These are phyloP conservation scores for Naegleria lovaniensis DNA, from an alignment of 208 protist species.

Conservation along the genomic window DNA sequence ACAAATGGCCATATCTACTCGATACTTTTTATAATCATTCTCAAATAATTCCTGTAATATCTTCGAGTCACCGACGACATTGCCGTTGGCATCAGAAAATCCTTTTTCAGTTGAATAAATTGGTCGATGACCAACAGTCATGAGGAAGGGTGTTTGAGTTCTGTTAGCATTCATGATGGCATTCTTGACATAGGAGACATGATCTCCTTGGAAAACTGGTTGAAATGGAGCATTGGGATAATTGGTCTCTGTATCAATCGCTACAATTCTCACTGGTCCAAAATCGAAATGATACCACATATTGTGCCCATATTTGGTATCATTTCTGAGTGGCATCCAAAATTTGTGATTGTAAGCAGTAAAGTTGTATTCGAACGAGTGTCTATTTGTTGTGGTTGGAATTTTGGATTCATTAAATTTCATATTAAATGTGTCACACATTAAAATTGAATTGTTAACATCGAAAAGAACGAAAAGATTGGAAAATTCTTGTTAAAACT, in stretches of 20 bases:
- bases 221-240: constrained; percentile 33
- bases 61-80: neutral
- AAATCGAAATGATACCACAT: constrained; percentile 43
- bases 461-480: too few relatives aligned
- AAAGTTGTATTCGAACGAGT: neutral
- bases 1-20: constrained; percentile 30
- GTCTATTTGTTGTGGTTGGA: neutral
- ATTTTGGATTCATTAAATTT: too few relatives aligned
- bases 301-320: neutral
- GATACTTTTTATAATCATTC: constrained; percentile 4
- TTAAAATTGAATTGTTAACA: too few relatives aligned
- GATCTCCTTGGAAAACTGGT: neutral
- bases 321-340: constrained; percentile 1
- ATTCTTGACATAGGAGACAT: constrained; percentile 37
- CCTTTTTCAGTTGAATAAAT: constrained; percentile 42
- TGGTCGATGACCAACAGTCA: constrained; percentile 49
- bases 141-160: constrained; percentile 47
- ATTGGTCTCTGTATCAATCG: constrained; percentile 44
- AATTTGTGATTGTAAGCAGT: neutral
- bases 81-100: constrained; percentile 5
- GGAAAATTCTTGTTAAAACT: too few relatives aligned
- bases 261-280: constrained; percentile 49
- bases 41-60: constrained; percentile 28
- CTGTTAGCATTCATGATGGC: constrained; percentile 46
- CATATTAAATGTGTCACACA: too few relatives aligned